A percentile compares a stretch with the other conserved stretches of the same genome.
Conservation (phyloP, 306 rosid species). For the Luffa aegyptiaca region DNA sequence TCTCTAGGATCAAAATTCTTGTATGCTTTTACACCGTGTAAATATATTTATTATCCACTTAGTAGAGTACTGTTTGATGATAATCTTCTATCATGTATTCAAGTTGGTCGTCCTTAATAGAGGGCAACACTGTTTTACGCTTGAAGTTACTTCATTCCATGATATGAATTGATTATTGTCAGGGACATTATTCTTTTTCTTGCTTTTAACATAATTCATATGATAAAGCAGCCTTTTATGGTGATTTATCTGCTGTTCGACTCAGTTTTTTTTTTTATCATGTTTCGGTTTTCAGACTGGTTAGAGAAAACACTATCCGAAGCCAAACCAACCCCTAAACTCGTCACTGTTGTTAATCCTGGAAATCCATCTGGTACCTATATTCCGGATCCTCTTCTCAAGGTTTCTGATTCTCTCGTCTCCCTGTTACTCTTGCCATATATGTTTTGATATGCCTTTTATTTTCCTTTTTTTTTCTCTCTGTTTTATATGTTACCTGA, state of each 20-base stretch:
- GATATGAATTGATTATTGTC: background rate
- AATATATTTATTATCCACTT: background rate
- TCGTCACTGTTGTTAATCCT: constrained; percentile 87
- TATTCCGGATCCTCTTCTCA: constrained; percentile 73
- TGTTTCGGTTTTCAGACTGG: constrained; percentile 65
- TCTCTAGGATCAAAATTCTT: background rate
- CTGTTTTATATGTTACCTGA: background rate
- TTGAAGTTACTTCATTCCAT: background rate
- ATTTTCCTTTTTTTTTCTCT: background rate
- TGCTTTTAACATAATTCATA: background rate
- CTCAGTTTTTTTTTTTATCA: background rate
- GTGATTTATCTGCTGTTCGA: background rate
- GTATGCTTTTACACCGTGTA: background rate
- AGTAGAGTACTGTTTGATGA: background rate
- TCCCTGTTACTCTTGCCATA: background rate
- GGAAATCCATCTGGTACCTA: constrained; percentile 92
- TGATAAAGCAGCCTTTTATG: background rate
- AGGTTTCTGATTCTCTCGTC: constrained; percentile 40
- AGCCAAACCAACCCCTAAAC: constrained; percentile 82
- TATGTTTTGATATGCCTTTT: constrained; percentile 7
- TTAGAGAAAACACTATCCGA: constrained; percentile 55
- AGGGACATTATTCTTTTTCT: background rate
- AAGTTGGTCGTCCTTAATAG: background rate
- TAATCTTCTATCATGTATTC: background rate
- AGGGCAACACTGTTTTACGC: background rate